Base-by-base conservation (phyloP, 768 basidiomycete species). In the Auriscalpium microsporum region DNA sequence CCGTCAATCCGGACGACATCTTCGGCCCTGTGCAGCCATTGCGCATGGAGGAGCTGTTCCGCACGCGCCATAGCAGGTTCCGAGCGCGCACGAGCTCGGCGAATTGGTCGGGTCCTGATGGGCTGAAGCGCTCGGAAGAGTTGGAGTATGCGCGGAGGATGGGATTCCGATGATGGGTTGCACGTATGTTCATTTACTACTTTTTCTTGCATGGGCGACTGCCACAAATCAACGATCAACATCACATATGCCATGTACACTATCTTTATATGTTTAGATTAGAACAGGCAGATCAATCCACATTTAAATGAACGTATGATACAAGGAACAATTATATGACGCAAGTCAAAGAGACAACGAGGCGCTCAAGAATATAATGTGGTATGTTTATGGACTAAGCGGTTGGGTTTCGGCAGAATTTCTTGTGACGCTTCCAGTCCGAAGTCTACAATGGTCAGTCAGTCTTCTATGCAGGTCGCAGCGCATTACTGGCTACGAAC, bases 51-150 rank as follows among this genome's bases (percentile, higher is more conserved):
- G 93, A 97, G 65, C 78, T 98, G 59, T 99, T 99, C 78, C 80
- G 83, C 63, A 78, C 74, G 28, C 77, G 84, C 58, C 84, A 83
- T 16, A 88, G 84, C 60, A 79, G 86, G 50, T 96, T 96, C 75
- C 77, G 94, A 56, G 86, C 90, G 8, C 78, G 95, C 48, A 90
- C 91, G 9, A 94, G 92, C 64, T 94, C 91, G 10, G 95, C 95
- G 36, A 96, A 96, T 67, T 98, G 95, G 95, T 79, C 83, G 7
- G 92, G 91, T n/a, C 72, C 86, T n/a, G 95, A 97, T 71, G 77
- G 83, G 23, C 72, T 98, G 63, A 94, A 91, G 14, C 69, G 75
- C 21, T 83, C 87, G 59, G 95, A 97, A 70, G 85, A 94, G 71
- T 72, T 77, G 56, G 89, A 92, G 59, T 98, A 97, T 67, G 92